phyloP scores from a whole-genome alignment of 768 basidiomycete genomes.

The Cantharellus cinnabarinus region DNA sequence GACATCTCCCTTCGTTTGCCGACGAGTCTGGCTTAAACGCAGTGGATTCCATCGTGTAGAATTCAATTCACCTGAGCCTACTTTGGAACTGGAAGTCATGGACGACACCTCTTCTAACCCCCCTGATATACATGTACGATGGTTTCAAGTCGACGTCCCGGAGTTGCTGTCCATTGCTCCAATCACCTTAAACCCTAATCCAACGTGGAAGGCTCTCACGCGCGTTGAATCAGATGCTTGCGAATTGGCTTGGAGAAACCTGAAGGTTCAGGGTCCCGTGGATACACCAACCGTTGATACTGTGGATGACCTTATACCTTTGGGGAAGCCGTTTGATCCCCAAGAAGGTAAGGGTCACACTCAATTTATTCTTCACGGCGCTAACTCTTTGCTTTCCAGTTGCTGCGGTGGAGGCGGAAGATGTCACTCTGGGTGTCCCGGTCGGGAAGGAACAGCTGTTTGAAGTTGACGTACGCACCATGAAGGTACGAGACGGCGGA shows the following conservation, averaged over 20 bases:
- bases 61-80: too few relatives aligned
- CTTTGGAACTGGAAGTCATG: too few relatives aligned
- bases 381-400: not conserved
- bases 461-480: constrained; percentile 14
- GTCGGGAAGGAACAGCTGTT: constrained; percentile 13
- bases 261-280: constrained; percentile 6
- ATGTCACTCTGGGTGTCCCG: constrained; percentile 11
- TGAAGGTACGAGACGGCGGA: constrained; percentile 9
- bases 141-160: constrained; percentile 7
- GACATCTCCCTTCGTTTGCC: too few relatives aligned
- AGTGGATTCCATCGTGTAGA: too few relatives aligned
- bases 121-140: constrained; percentile 6
- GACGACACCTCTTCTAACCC: not conserved
- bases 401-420: not conserved
- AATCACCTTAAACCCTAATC: constrained; percentile 3
- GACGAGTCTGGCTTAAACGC: too few relatives aligned
- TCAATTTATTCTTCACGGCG: not conserved
- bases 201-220: constrained; percentile 12
- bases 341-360: not conserved
- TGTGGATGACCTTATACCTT: constrained; percentile 6
- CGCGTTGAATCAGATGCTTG: constrained; percentile 12
- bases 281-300: not conserved
- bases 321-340: not conserved
- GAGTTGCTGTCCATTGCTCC: constrained; percentile 10
- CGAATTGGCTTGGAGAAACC: constrained; percentile 13